phyloP scores from a whole-genome alignment of 2,329 filamentous ascomycete genomes.

The Diaporthe citri region DNA sequence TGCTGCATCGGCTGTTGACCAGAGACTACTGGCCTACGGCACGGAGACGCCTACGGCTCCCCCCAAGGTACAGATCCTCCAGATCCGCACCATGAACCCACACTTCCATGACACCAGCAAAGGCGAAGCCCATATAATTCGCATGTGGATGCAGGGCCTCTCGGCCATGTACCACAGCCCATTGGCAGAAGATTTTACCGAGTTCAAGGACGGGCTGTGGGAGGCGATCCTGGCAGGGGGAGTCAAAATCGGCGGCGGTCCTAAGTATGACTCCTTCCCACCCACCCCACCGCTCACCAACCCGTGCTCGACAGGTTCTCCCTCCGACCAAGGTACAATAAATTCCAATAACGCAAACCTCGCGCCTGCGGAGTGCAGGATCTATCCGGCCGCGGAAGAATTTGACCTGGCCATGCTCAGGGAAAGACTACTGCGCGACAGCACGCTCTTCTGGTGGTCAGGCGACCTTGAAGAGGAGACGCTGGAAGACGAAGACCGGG shows the following conservation, averaged over 20 bases:
- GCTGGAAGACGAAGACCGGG: not conserved
- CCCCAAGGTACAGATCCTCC: slow-evolving; percentile 44
- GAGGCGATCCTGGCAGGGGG: slow-evolving; percentile 11
- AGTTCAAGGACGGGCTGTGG: slow-evolving; percentile 21
- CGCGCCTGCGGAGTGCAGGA: slow-evolving; percentile 32
- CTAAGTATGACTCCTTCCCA: not conserved
- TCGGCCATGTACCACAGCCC: slow-evolving; percentile 47
- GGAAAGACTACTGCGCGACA: slow-evolving; percentile 10
- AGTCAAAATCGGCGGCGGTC: not conserved
- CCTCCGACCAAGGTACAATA: not conserved
- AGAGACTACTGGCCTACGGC: not conserved
- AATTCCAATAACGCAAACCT: not conserved
- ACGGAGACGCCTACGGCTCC: not conserved
- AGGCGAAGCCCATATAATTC: slow-evolving; percentile 46
- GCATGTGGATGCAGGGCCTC: slow-evolving; percentile 49
- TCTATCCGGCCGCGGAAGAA: slow-evolving; percentile 27
- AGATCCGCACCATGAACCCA: slow-evolving; percentile 49
- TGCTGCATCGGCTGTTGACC: not conserved
- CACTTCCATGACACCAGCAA: slow-evolving; percentile 49
- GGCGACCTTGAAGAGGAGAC: not conserved
- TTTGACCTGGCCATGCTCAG: slow-evolving; percentile 29
- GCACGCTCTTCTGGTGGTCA: slow-evolving; percentile 32
- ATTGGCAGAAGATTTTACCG: slow-evolving; percentile 23
- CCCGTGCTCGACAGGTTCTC: not conserved
- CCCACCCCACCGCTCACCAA: slow-evolving; percentile 5